phyloP scores from a whole-genome alignment of 768 basidiomycete genomes.

The Xerocomellus dryophilus region DNA sequence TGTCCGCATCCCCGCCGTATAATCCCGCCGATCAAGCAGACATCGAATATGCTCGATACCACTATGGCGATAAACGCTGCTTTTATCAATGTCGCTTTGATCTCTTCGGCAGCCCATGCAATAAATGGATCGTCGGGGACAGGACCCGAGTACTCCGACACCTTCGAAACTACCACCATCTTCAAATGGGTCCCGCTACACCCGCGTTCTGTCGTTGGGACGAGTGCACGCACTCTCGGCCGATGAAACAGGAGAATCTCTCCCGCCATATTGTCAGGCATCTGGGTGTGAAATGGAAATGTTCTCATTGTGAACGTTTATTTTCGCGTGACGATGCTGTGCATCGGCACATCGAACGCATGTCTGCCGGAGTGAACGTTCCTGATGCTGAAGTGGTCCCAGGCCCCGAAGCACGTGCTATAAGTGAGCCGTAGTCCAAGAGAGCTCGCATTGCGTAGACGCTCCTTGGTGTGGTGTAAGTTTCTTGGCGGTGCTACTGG shows the following conservation, averaged over 20 bases:
- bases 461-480: neutral
- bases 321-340: constrained; percentile 35
- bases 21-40: constrained; percentile 16
- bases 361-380: constrained; percentile 21
- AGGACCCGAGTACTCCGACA: constrained; percentile 25
- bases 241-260: constrained; percentile 34
- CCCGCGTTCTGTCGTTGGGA: constrained; percentile 24
- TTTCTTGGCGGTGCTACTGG: neutral
- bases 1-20: neutral
- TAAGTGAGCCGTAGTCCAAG: constrained; percentile 4
- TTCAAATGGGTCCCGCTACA: constrained; percentile 13
- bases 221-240: constrained; percentile 19
- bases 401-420: constrained; percentile 13
- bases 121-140: constrained; percentile 27
- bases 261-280: constrained; percentile 31
- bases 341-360: constrained; percentile 31
- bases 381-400: constrained; percentile 26
- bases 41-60: constrained; percentile 21
- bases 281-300: constrained; percentile 30
- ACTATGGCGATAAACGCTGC: constrained; percentile 17
- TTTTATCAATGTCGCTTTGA: constrained; percentile 29
- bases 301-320: constrained; percentile 23
- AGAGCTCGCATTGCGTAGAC: constrained; percentile 5
- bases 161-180: constrained; percentile 26
- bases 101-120: constrained; percentile 23